A percentile compares a stretch with the other conserved stretches of the same genome.
These are phyloP conservation scores for Backusella mclennaniae DNA, from an alignment of 192 early-diverging fungal genomes.

Conservation along the genomic window DNA sequence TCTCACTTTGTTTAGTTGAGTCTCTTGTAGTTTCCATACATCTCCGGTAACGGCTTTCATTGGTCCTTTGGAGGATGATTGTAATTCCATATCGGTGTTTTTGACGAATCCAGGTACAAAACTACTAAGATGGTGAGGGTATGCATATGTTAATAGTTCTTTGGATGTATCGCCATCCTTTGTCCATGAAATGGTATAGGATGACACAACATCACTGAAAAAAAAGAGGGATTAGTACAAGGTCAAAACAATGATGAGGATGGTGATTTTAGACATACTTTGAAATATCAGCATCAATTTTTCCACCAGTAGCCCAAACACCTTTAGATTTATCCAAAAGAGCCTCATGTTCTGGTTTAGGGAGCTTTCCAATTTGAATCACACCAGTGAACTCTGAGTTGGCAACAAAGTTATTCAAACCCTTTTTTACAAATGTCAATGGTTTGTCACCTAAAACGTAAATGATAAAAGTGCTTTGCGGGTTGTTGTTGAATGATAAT, in stretches of 20 bases:
- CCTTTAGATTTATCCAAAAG: slow-evolving; percentile 20
- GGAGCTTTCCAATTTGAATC: slow-evolving; percentile 31
- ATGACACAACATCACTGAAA: background rate
- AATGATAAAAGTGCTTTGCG: slow-evolving; percentile 25
- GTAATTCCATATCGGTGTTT: slow-evolving; percentile 17
- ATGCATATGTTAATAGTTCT: slow-evolving; percentile 28
- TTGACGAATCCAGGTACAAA: background rate
- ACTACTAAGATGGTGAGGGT: slow-evolving; percentile 25
- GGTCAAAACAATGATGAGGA: background rate
- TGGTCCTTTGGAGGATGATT: slow-evolving; percentile 30
- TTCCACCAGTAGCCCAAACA: slow-evolving; percentile 29
- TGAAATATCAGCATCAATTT: slow-evolving; percentile 10
- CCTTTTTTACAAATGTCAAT: slow-evolving; percentile 6
- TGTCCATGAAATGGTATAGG: slow-evolving; percentile 33
- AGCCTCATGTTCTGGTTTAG: slow-evolving; percentile 1
- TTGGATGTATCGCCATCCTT: slow-evolving; percentile 6
- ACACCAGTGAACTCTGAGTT: slow-evolving; percentile 21
- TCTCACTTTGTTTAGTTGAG: background rate
- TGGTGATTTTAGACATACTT: background rate
- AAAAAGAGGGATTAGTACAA: background rate
- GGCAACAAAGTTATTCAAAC: slow-evolving; percentile 12
- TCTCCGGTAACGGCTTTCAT: slow-evolving; percentile 34
- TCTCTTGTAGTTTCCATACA: slow-evolving; percentile 29
- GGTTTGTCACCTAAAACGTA: slow-evolving; percentile 27
- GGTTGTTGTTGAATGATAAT: slow-evolving; percentile 25